Evolutionary conservation across 2,329 filamentous ascomycete species (phyloP).

Genomic region (Colletotrichum sp.): DNA sequence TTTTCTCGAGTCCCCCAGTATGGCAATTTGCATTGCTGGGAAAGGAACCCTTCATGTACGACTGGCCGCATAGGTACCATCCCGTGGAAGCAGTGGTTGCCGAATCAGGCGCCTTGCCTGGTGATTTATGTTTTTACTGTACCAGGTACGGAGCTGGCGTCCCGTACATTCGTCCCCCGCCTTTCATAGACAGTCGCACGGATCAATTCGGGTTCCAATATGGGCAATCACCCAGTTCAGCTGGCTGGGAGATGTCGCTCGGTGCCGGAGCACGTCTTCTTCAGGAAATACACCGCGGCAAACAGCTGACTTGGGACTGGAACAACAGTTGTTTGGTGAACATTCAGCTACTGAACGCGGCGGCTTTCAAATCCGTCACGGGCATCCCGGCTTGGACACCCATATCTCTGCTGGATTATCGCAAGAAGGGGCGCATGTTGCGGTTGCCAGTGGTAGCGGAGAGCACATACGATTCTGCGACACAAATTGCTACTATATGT

Average conservation of each 20-base stretch:
- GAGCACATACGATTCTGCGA: no score
- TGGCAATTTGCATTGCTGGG: not conserved
- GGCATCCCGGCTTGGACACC: not conserved
- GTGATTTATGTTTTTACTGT: not conserved
- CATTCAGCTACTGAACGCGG: not conserved
- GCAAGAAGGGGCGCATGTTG: not conserved
- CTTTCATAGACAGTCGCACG: not conserved
- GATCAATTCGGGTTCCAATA: not conserved
- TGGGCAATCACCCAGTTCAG: not conserved
- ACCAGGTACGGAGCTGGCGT: not conserved
- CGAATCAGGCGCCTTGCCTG: not conserved
- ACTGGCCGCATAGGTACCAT: not conserved
- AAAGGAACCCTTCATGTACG: not conserved
- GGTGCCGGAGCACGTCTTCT: not conserved
- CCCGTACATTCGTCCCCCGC: not conserved
- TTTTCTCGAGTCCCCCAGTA: not conserved
- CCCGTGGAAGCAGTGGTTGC: not conserved
- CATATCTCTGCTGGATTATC: not conserved
- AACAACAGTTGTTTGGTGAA: not conserved
- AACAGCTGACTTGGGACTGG: not conserved
- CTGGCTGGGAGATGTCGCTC: not conserved
- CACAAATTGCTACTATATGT: no score
- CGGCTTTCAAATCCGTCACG: not conserved
- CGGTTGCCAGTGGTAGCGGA: not conserved
- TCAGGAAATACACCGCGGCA: not conserved